Conservation (phyloP, 108 stramenopile genomes). For the Skeletonema grethae region DNA sequence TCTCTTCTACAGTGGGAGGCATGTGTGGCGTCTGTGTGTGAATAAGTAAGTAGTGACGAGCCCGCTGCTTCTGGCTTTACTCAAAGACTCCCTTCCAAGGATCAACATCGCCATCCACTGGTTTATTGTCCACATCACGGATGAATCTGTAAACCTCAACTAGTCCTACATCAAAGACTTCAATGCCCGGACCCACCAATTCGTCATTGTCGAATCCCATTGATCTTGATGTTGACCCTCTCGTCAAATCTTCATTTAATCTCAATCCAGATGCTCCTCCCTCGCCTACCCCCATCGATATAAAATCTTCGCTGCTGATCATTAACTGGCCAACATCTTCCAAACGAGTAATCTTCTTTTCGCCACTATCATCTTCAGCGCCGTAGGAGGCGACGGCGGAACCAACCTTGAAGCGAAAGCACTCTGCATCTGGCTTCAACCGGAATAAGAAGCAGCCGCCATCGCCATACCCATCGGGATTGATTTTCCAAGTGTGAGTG, state of each 20-base stretch:
- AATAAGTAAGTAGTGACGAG: no score
- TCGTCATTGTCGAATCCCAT: slow-evolving; percentile 46
- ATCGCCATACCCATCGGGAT: slow-evolving; percentile 49
- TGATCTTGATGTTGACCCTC: slow-evolving; percentile 42
- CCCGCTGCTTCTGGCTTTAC: neutral
- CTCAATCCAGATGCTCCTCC: slow-evolving; percentile 45
- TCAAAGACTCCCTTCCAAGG: slow-evolving; percentile 44
- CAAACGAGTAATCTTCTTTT: slow-evolving; percentile 15
- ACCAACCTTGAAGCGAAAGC: slow-evolving; percentile 34
- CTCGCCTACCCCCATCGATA: slow-evolving; percentile 52
- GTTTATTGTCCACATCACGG: slow-evolving; percentile 48
- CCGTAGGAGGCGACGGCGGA: slow-evolving; percentile 7
- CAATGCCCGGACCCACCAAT: slow-evolving; percentile 37
- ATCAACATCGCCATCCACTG: slow-evolving; percentile 45
- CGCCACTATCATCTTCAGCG: neutral
- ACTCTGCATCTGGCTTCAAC: slow-evolving; percentile 40
- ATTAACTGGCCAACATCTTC: slow-evolving; percentile 44
- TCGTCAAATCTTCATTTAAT: slow-evolving; percentile 49
- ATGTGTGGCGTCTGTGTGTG: no score
- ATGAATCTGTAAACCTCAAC: slow-evolving; percentile 51
- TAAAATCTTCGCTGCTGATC: slow-evolving; percentile 44
- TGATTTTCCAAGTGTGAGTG: slow-evolving; percentile 39
- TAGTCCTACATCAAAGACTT: slow-evolving; percentile 49
- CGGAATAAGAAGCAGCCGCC: slow-evolving; percentile 49
- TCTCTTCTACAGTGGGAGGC: no score